Percentiles rank a stretch among this genome's conserved stretches.
Conservation (phyloP, 2,329 filamentous ascomycete species). For the Lachnellula hyalina region DNA sequence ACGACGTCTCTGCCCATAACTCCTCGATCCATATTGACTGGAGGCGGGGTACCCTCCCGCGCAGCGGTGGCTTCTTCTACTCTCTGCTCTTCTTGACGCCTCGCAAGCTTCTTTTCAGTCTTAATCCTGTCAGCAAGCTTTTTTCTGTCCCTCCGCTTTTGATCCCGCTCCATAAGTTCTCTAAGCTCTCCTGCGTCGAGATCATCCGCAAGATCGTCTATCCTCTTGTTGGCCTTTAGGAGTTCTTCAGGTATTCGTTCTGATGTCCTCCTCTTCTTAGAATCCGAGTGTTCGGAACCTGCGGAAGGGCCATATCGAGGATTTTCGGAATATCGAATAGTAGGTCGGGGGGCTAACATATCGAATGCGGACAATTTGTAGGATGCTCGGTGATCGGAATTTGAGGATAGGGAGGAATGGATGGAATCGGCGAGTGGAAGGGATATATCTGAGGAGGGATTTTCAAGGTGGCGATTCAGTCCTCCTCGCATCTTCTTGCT, state of each 20-base stretch:
- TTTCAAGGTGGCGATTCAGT: constrained; percentile 50
- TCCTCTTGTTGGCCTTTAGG: constrained; percentile 54
- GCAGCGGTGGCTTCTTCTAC: constrained; percentile 52
- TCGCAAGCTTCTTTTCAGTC: constrained; percentile 58
- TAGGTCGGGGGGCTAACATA: constrained; percentile 79
- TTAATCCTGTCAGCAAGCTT: constrained; percentile 62
- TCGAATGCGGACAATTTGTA: constrained; percentile 78
- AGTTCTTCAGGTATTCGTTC: constrained; percentile 51
- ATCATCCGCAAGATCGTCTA: constrained; percentile 74
- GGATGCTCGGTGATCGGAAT: constrained; percentile 62
- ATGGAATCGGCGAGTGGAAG: constrained; percentile 69
- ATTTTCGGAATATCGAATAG: constrained; percentile 67
- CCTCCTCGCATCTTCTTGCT: constrained; percentile 60
- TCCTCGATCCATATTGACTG: constrained; percentile 54
- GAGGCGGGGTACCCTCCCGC: constrained; percentile 45
- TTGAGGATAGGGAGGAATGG: constrained; percentile 69
- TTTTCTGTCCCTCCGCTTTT: constrained; percentile 72
- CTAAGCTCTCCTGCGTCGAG: constrained; percentile 79
- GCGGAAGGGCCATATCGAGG: constrained; percentile 49
- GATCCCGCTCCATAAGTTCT: constrained; percentile 85
- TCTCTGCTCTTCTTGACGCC: constrained; percentile 61
- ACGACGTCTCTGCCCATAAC: constrained; percentile 53
- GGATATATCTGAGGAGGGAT: constrained; percentile 59
- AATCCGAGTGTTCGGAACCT: constrained; percentile 36
- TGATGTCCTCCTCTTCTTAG: constrained; percentile 47